Percentiles rank a stretch among this genome's conserved stretches.
phyloP scores from a whole-genome alignment of 2,329 filamentous ascomycete genomes.

The Venturia asperata region DNA sequence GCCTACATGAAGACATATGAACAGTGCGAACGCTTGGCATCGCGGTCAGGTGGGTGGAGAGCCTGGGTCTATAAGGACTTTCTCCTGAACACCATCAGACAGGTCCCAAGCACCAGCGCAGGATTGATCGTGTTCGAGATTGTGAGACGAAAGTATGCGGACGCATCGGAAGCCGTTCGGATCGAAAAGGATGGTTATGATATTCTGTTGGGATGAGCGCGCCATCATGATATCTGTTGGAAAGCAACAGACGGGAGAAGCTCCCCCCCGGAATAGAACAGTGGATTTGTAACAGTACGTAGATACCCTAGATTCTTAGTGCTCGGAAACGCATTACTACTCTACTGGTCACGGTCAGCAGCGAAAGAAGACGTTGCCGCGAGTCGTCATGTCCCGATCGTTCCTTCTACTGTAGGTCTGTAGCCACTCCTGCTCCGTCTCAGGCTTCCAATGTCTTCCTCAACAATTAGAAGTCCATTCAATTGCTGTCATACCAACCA shows the following conservation, averaged over 20 bases:
- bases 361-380: not conserved
- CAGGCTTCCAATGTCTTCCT: too few species aligned
- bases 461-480: too few species aligned
- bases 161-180: constrained; percentile 27
- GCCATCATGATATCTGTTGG: not conserved
- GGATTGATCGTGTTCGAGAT: constrained; percentile 74
- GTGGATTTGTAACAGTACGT: not conserved
- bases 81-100: constrained; percentile 63
- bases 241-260: not conserved
- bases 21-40: constrained; percentile 53
- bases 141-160: constrained; percentile 63
- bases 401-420: not conserved
- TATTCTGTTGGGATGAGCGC: constrained; percentile 52
- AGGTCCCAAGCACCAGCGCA: constrained; percentile 70
- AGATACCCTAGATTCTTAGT: constrained; percentile 10
- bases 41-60: constrained; percentile 50
- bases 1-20: constrained; percentile 63
- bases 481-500: not conserved
- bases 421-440: not conserved
- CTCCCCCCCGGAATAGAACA: not conserved
- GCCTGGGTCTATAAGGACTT: constrained; percentile 66
- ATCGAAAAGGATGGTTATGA: constrained; percentile 59
- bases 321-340: not conserved
- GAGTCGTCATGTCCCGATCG: not conserved
- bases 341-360: not conserved